Base-by-base conservation (phyloP, 169 alveolate species). In the Cryptosporidium bovis region DNA sequence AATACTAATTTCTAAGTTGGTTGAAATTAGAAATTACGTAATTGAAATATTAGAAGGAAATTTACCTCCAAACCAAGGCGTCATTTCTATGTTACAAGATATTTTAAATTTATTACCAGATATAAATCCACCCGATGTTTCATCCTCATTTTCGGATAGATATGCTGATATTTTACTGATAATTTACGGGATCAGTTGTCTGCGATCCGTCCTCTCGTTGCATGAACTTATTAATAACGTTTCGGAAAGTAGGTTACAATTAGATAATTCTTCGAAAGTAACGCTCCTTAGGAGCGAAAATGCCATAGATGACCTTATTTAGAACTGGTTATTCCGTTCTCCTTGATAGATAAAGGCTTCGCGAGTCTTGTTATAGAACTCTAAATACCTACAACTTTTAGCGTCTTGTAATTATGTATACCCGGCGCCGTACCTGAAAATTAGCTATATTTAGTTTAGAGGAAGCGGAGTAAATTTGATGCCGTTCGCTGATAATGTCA, bases 161-260 rank as follows among this genome's bases (percentile, higher is more conserved):
- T 95, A 96, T 90, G 97, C 97, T 90, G 99, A 98, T 91, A 93
- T 95, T 58, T 93, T 96, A 95, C 92, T 97, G 65, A 92, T 96
- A 3, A 93, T 96, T n/a, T 97, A 97, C 90, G 95, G 97, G 24
- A 96, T 98, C 44, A 94, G 98, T 66, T 91, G 97, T 51, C 91
- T 97, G 64, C 91, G 99, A 66, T 92, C 99, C 13, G 95, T 96
- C 89, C 93, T 98, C 55, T 97, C 99, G 34, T 94, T 97, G 58
- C 99, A 98, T 90, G 95, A 97, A 89, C 95, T 98, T 20, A 96
- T 98, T 60, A 96, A 97, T 84, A 98, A 98, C 92, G 96, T 95
- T 93, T 94, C 96, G 33, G 97, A 95, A 50, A 93, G 94, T 91
- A 95, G 94, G 68, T 92, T 90, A 50, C 91, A 66, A 50, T 91